Evolutionary conservation across 2,329 filamentous ascomycete species (phyloP).

Genomic region (Diplodia sapinea): DNA sequence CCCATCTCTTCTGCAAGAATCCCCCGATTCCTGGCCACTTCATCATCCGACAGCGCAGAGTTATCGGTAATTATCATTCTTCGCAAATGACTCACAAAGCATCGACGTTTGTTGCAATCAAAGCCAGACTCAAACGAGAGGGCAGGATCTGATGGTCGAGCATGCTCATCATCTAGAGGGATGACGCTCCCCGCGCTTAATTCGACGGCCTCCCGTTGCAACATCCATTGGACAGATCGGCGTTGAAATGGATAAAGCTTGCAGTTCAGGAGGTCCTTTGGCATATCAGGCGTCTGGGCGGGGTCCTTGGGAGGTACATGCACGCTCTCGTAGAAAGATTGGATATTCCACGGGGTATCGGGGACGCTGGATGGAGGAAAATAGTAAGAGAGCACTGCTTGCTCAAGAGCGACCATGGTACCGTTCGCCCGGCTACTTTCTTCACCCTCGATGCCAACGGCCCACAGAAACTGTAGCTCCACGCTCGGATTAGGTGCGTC

Average conservation of each 20-base stretch:
- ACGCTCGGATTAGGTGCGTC: not conserved
- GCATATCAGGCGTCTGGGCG: constrained; percentile 41
- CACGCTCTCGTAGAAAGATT: constrained; percentile 73
- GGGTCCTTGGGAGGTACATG: constrained; percentile 61
- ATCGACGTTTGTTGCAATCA: constrained; percentile 56
- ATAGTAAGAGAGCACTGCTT: constrained; percentile 4
- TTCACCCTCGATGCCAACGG: constrained; percentile 4
- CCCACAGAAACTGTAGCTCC: constrained; percentile 16
- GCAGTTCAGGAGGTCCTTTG: constrained; percentile 44
- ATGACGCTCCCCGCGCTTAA: constrained; percentile 44
- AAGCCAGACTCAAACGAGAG: constrained; percentile 53
- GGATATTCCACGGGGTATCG: constrained; percentile 54
- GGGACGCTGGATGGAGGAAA: not conserved
- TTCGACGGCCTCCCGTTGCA: constrained; percentile 67
- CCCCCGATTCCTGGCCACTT: constrained; percentile 60
- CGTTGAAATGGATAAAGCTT: constrained; percentile 74
- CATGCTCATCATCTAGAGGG: not conserved
- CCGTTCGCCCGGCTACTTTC: not conserved
- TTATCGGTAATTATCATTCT: constrained; percentile 63
- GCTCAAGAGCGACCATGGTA: not conserved
- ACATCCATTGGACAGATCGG: constrained; percentile 71
- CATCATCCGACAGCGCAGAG: constrained; percentile 49
- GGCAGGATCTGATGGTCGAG: constrained; percentile 38
- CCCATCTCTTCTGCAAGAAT: constrained; percentile 85
- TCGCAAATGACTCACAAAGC: constrained; percentile 68